These are phyloP conservation scores for Talaromyces sp. DNA, from an alignment of 2,329 filamentous ascomycete species.

Conservation along the genomic window DNA sequence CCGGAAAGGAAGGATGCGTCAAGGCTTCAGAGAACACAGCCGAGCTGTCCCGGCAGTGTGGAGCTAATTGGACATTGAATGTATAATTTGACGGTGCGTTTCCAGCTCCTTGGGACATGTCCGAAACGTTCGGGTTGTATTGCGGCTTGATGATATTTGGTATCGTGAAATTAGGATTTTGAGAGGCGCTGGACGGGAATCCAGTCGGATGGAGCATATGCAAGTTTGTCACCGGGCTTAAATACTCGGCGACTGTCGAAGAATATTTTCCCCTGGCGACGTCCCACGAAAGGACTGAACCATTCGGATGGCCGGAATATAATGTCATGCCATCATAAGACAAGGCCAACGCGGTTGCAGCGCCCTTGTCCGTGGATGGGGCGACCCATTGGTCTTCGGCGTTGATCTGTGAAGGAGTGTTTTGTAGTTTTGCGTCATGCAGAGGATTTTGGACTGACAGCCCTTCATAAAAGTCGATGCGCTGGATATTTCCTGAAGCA, in stretches of 20 bases:
- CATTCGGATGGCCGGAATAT: slow-evolving; percentile 73
- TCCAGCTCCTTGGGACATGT: slow-evolving; percentile 27
- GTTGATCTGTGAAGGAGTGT: slow-evolving; percentile 35
- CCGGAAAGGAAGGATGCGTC: slow-evolving; percentile 32
- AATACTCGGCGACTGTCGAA: slow-evolving; percentile 63
- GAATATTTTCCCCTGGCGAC: slow-evolving; percentile 63
- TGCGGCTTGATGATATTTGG: slow-evolving; percentile 70
- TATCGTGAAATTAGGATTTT: slow-evolving; percentile 44
- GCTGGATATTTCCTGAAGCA: slow-evolving; percentile 72
- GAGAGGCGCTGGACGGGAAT: slow-evolving; percentile 29
- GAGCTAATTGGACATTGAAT: slow-evolving; percentile 32
- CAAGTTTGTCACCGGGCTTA: slow-evolving; percentile 77
- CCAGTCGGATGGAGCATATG: slow-evolving; percentile 60
- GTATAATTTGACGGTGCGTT: slow-evolving; percentile 38
- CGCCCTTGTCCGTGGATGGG: slow-evolving; percentile 58
- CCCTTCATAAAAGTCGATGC: slow-evolving; percentile 65
- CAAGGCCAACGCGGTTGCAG: slow-evolving; percentile 61
- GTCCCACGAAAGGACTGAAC: slow-evolving; percentile 76
- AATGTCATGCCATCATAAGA: slow-evolving; percentile 78
- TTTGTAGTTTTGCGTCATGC: slow-evolving; percentile 29
- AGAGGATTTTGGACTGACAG: slow-evolving; percentile 36
- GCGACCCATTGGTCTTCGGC: slow-evolving; percentile 42
- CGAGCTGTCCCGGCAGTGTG: background rate
- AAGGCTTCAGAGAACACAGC: slow-evolving; percentile 31
- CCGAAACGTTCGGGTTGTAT: slow-evolving; percentile 35